phyloP scores from a whole-genome alignment of 495 filamentous ascomycete species.

The Sphaerosporella brunnea region DNA sequence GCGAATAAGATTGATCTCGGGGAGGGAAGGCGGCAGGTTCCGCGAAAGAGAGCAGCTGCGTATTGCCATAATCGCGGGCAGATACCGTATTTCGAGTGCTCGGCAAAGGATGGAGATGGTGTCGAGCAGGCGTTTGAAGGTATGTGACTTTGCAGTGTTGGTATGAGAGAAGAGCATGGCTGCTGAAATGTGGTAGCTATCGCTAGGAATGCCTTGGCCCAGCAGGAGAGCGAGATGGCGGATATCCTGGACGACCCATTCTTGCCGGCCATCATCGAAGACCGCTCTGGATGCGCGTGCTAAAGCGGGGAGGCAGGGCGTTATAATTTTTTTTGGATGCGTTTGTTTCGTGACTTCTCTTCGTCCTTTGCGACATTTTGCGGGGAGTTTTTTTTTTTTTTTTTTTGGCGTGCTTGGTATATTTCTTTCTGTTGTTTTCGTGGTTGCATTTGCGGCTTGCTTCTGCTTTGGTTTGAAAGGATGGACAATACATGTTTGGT shows the following conservation, averaged over 20 bases:
- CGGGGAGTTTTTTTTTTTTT: too few species aligned
- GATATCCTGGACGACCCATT: constrained; percentile 86
- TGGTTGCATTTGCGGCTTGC: too few species aligned
- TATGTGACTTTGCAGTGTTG: constrained; percentile 27
- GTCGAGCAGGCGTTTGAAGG: constrained; percentile 98
- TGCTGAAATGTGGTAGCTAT: constrained; percentile 45
- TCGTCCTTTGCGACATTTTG: too few species aligned
- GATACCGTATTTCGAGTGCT: constrained; percentile 98
- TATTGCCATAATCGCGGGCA: constrained; percentile 95
- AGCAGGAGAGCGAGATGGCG: constrained; percentile 86
- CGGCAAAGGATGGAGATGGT: constrained; percentile 94
- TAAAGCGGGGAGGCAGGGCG: constrained; percentile 28
- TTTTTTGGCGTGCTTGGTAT: too few species aligned
- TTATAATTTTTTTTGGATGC: too few species aligned
- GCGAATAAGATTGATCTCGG: constrained; percentile 99
- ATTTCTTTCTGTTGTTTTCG: too few species aligned
- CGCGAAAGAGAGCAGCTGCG: constrained; percentile 82
- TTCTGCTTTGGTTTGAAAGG: too few species aligned
- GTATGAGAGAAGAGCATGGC: neutral
- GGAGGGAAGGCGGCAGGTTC: constrained; percentile 88
- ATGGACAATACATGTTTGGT: too few species aligned
- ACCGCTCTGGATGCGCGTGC: constrained; percentile 82
- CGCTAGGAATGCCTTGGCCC: constrained; percentile 79
- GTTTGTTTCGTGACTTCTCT: too few species aligned
- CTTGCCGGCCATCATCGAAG: constrained; percentile 85